These are phyloP conservation scores for Violaceomyces palustris DNA, from an alignment of 1,284 basidiomycete genomes.

Conservation along the genomic window DNA sequence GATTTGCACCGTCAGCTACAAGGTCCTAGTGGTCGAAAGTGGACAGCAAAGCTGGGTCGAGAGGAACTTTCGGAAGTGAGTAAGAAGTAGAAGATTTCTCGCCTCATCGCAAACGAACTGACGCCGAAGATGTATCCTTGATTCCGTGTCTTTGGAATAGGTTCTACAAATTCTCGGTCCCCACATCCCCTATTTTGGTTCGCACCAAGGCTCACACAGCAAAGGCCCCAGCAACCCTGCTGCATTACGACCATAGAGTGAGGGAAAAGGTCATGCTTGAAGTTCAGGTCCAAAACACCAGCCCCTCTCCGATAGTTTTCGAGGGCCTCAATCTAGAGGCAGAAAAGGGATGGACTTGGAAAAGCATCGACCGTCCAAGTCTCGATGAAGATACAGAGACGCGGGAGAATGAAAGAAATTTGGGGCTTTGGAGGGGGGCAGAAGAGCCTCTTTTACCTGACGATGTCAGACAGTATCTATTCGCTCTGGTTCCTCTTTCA, in stretches of 20 bases:
- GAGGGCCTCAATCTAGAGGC: slow-evolving; percentile 26
- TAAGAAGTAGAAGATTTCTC: neutral
- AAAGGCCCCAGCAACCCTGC: slow-evolving; percentile 7
- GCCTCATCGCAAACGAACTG: too few relatives aligned
- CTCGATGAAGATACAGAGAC: neutral
- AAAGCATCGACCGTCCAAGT: slow-evolving; percentile 16
- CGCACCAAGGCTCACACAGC: slow-evolving; percentile 49
- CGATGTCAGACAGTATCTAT: slow-evolving; percentile 47
- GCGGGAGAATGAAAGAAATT: neutral
- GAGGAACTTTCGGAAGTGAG: slow-evolving; percentile 42
- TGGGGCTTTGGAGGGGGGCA: slow-evolving; percentile 5
- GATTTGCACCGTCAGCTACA: slow-evolving; percentile 47
- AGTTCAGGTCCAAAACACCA: slow-evolving; percentile 49
- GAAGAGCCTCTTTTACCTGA: slow-evolving; percentile 28
- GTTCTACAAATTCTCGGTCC: slow-evolving; percentile 40
- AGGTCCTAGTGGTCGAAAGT: neutral
- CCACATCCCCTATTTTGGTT: slow-evolving; percentile 38
- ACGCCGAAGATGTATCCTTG: too few relatives aligned
- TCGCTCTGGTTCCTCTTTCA: slow-evolving; percentile 10
- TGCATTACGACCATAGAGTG: slow-evolving; percentile 14
- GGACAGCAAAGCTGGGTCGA: slow-evolving; percentile 11
- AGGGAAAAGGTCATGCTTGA: slow-evolving; percentile 41
- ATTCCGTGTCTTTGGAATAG: too few relatives aligned
- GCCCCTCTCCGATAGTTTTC: slow-evolving; percentile 22
- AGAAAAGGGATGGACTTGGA: slow-evolving; percentile 13